These are phyloP conservation scores for Geranium rotundifolium DNA, from an alignment of 345 rosid species.

Conservation along the genomic window DNA sequence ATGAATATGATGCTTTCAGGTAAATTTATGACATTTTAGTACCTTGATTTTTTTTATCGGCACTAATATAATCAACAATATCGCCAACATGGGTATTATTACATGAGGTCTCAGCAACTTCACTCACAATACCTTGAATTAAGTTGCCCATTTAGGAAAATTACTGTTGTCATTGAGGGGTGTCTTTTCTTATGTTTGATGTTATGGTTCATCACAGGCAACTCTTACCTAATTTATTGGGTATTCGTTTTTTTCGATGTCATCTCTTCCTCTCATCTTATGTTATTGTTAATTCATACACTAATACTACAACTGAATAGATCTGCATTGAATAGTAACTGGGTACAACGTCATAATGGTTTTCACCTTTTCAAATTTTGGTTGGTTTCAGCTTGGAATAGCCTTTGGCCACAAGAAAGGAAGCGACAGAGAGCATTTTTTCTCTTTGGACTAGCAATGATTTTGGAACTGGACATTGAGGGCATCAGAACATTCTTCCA, in stretches of 20 bases:
- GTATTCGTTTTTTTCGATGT: not conserved
- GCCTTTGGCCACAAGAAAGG: slow-evolving; percentile 92
- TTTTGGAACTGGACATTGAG: slow-evolving; percentile 68
- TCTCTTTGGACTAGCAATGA: slow-evolving; percentile 88
- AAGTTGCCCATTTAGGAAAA: not conserved
- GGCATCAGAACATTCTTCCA: slow-evolving; percentile 75
- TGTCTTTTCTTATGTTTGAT: too few relatives aligned
- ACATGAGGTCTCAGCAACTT: too few relatives aligned
- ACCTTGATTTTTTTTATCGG: too few relatives aligned
- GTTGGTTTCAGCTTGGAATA: slow-evolving; percentile 66
- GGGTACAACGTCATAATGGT: not conserved
- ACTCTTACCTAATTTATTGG: not conserved
- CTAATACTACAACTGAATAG: too few relatives aligned
- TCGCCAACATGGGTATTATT: too few relatives aligned
- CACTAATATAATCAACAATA: too few relatives aligned
- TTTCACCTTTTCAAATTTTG: not conserved
- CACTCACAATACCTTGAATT: not conserved
- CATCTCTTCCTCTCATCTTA: too few relatives aligned
- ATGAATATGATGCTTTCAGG: not conserved
- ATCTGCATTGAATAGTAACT: not conserved
- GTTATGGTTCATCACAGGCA: not conserved
- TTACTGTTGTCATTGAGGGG: too few relatives aligned
- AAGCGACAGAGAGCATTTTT: slow-evolving; percentile 91
- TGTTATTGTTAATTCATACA: too few relatives aligned
- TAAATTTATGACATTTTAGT: too few relatives aligned